A percentile compares a stretch with the other conserved stretches of the same genome.
Evolutionary conservation across 108 stramenopile species (phyloP).

Genomic region (Cyclostephanos tholiformis): DNA sequence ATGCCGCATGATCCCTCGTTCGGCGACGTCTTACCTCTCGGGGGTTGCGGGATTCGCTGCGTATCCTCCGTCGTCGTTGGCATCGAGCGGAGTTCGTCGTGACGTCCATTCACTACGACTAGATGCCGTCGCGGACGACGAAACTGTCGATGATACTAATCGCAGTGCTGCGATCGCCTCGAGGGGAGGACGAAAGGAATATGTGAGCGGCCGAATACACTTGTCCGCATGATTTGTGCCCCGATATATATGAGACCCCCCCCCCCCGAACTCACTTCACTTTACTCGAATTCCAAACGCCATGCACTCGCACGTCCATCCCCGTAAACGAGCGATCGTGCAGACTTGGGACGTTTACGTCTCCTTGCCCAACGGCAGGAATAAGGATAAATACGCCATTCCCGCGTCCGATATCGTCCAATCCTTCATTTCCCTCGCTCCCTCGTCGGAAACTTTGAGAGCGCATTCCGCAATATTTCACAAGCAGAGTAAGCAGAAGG

Average conservation of each 20-base stretch:
- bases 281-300: neutral
- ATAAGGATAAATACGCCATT: constrained; percentile 63
- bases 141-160: neutral
- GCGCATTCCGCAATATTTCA: constrained; percentile 63
- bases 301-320: neutral
- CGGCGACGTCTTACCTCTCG: neutral
- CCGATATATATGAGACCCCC: neutral
- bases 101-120: neutral
- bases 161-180: neutral
- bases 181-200: neutral
- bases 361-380: constrained; percentile 62
- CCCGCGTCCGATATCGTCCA: constrained; percentile 56
- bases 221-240: neutral
- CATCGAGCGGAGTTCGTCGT: neutral
- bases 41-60: neutral
- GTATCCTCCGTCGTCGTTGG: neutral
- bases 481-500: constrained; percentile 55
- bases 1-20: neutral
- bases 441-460: constrained; percentile 41
- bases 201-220: neutral
- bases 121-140: neutral
- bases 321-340: too few species aligned
- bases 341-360: constrained; percentile 78
- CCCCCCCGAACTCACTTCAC: neutral
- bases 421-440: constrained; percentile 70